A percentile compares a stretch with the other conserved stretches of the same genome.
These are phyloP conservation scores for Rhododendron griersonianum DNA, from an alignment of 148 eudicot genomes.

Conservation along the genomic window DNA sequence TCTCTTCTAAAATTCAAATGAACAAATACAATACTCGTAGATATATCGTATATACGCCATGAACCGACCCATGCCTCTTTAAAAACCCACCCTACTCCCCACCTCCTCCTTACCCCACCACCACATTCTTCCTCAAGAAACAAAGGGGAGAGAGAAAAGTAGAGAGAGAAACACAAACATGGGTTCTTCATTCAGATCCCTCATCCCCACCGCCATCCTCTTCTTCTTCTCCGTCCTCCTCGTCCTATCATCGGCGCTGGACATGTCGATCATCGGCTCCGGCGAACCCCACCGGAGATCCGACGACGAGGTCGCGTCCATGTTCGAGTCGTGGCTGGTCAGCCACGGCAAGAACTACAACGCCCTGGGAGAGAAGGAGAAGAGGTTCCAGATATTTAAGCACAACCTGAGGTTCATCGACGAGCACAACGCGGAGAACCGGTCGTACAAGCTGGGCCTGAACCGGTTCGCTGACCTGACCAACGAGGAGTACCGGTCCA, in stretches of 20 bases:
- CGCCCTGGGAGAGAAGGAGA: constrained; percentile 58
- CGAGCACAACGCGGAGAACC: constrained; percentile 50
- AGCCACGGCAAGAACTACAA: constrained; percentile 59
- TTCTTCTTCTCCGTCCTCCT: constrained; percentile 15
- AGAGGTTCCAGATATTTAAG: constrained; percentile 56
- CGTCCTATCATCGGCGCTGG: constrained; percentile 26
- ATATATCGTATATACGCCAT: not conserved
- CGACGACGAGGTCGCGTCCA: constrained; percentile 41
- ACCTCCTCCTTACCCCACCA: not conserved
- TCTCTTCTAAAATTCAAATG: not conserved
- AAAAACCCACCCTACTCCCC: not conserved
- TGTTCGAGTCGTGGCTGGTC: constrained; percentile 69
- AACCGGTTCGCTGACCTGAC: constrained; percentile 80
- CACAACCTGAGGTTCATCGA: constrained; percentile 58
- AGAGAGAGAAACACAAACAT: not conserved
- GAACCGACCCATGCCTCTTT: not conserved
- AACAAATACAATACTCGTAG: not conserved
- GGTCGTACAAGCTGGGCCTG: constrained; percentile 49
- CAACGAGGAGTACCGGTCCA: constrained; percentile 73
- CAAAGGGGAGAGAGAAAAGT: not conserved
- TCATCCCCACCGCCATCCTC: constrained; percentile 4
- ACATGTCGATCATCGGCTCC: constrained; percentile 42
- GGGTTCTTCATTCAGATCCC: not conserved
- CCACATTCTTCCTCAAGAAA: not conserved
- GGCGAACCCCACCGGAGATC: constrained; percentile 21